A percentile compares a stretch with the other conserved stretches of the same genome.
Conservation (phyloP, 139 green algal genomes). For the Choricystis sp. region DNA sequence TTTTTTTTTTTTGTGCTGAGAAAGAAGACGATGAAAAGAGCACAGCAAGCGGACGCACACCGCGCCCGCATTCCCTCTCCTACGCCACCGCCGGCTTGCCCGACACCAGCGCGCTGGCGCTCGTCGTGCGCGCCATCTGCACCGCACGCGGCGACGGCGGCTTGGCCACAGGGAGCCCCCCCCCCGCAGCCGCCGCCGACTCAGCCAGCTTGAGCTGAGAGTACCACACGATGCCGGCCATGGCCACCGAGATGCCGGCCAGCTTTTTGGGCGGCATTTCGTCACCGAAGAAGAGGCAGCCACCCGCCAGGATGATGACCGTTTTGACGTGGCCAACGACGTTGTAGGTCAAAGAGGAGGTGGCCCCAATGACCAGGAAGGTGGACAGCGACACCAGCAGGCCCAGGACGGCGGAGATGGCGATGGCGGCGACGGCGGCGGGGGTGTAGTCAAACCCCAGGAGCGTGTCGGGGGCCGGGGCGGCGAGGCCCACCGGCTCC, state of each 20-base stretch:
- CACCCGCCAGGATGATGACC: constrained; percentile 64
- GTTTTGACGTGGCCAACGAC: constrained; percentile 67
- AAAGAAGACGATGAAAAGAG: no score
- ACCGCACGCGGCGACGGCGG: neutral
- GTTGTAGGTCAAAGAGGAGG: constrained; percentile 63
- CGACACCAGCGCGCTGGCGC: neutral
- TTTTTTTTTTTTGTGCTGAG: no score
- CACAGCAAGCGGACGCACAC: neutral
- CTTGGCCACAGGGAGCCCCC: neutral
- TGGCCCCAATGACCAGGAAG: constrained; percentile 52
- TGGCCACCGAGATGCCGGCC: constrained; percentile 45
- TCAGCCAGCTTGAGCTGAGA: constrained; percentile 17
- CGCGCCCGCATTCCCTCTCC: neutral
- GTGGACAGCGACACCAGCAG: constrained; percentile 70
- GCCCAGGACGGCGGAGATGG: constrained; percentile 53
- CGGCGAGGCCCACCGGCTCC: constrained; percentile 46
- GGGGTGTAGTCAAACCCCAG: constrained; percentile 36
- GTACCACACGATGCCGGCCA: constrained; percentile 63
- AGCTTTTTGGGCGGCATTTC: constrained; percentile 58
- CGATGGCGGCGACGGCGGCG: constrained; percentile 37
- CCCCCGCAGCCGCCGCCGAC: neutral
- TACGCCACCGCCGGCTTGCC: no score
- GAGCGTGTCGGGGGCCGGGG: constrained; percentile 22
- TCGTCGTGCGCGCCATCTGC: neutral
- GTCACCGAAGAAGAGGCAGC: constrained; percentile 69